Conservation (phyloP, 2,329 filamentous ascomycete species). For the Juglanconis sp. region DNA sequence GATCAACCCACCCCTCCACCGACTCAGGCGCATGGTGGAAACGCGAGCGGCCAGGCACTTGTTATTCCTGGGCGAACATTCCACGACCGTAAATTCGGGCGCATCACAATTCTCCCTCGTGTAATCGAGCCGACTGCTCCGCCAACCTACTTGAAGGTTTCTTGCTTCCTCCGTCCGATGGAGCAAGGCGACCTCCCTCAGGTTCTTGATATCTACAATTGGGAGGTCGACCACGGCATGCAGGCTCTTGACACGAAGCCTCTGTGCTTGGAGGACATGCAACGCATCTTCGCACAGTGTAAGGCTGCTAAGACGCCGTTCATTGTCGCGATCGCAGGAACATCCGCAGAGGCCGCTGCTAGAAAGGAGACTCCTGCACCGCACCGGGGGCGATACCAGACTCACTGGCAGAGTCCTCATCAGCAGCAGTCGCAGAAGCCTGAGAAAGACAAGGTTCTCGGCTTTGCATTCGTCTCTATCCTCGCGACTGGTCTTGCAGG, state of each 20-base stretch:
- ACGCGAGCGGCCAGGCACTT: background rate
- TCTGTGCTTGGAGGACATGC: slow-evolving; percentile 5
- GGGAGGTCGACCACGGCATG: slow-evolving; percentile 17
- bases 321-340: slow-evolving; percentile 14
- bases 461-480: slow-evolving; percentile 13
- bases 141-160: background rate
- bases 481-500: slow-evolving; percentile 7
- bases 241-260: slow-evolving; percentile 16
- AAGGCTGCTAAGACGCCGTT: slow-evolving; percentile 8
- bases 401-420: background rate
- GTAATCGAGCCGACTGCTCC: background rate
- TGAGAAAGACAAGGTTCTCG: slow-evolving; percentile 6
- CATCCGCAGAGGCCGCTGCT: background rate
- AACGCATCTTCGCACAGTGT: slow-evolving; percentile 6
- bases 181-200: slow-evolving; percentile 6
- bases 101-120: background rate
- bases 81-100: background rate
- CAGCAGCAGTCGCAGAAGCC: background rate
- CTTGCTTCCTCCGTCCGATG: slow-evolving; percentile 16
- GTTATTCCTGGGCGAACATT: background rate
- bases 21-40: background rate
- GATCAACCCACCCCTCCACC: background rate
- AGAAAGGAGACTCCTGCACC: background rate
- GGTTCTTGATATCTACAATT: slow-evolving; percentile 18
- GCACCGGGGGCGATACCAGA: background rate